Evolutionary conservation across 192 early-diverging fungal species (phyloP).

Genomic region (Entophlyctis helioformis): DNA sequence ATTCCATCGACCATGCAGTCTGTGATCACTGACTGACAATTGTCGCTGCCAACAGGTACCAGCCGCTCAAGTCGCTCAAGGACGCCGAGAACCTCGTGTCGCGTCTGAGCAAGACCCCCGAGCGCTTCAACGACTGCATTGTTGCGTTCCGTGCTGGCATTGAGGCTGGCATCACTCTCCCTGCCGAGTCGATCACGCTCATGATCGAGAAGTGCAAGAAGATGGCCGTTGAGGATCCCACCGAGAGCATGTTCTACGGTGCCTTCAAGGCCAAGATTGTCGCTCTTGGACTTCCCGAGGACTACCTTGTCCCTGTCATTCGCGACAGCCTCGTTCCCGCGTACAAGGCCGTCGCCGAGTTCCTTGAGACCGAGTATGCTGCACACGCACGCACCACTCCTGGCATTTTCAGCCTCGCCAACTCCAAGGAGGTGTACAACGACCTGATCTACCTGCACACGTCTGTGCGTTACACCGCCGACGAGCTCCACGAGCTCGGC

Average conservation of each 20-base stretch:
- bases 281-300: conserved; percentile 6
- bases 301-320: conserved; percentile 11
- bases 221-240: not conserved
- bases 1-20: too few relatives aligned
- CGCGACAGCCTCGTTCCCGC: conserved; percentile 8
- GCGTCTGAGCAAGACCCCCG: conserved; percentile 7
- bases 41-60: too few relatives aligned
- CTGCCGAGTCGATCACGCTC: conserved; percentile 8
- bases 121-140: conserved; percentile 14
- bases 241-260: conserved; percentile 4
- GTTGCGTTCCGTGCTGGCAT: conserved; percentile 10
- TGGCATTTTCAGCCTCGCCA: conserved; percentile 15
- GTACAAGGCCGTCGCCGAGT: conserved; percentile 5
- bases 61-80: conserved; percentile 1
- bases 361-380: conserved; percentile 19
- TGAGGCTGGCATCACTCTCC: conserved; percentile 10
- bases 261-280: not conserved
- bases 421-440: conserved; percentile 11
- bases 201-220: conserved; percentile 14
- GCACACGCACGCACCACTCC: conserved; percentile 9
- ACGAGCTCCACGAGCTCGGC: conserved; percentile 23
- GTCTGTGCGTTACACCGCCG: conserved; percentile 9
- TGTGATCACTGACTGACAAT: too few relatives aligned
- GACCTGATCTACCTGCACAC: conserved; percentile 17
- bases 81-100: conserved; percentile 14